Conservation (phyloP, 768 basidiomycete species). For the Auriscalpium vulgare region DNA sequence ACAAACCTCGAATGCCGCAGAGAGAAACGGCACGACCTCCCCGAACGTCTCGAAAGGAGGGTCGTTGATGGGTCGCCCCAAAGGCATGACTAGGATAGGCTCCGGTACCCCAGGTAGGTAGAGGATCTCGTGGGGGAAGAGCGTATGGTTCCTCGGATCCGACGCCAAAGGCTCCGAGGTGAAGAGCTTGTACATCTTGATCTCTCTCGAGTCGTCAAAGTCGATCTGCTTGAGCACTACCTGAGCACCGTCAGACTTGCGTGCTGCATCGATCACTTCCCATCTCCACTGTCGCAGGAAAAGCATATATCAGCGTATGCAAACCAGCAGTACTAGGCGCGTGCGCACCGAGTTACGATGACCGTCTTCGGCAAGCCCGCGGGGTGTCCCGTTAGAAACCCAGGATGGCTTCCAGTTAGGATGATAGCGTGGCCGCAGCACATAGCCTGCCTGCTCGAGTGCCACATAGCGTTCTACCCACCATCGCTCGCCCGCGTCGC, state of each 20-base stretch:
- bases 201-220: conserved; percentile 2
- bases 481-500: neutral
- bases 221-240: conserved; percentile 9
- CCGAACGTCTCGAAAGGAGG: conserved; percentile 28
- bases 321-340: no score
- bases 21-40: conserved; percentile 26
- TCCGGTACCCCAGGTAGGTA: conserved; percentile 5
- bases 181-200: conserved; percentile 3
- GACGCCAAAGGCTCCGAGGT: conserved; percentile 10
- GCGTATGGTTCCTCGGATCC: conserved; percentile 22
- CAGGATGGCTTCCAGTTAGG: conserved; percentile 8
- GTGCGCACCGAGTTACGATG: neutral
- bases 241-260: neutral
- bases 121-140: conserved; percentile 18
- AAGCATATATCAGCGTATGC: neutral
- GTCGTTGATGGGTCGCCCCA: conserved; percentile 19
- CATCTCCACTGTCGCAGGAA: neutral
- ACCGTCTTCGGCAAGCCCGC: conserved; percentile 1
- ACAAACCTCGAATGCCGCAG: conserved; percentile 18
- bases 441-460: neutral
- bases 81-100: conserved; percentile 27
- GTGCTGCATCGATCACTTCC: conserved; percentile 5
- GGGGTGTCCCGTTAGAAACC: neutral
- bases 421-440: conserved; percentile 8
- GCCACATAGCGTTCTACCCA: no score